These are phyloP conservation scores for Grigorovia humatica DNA, from an alignment of 805 yeast species.

Conservation along the genomic window DNA sequence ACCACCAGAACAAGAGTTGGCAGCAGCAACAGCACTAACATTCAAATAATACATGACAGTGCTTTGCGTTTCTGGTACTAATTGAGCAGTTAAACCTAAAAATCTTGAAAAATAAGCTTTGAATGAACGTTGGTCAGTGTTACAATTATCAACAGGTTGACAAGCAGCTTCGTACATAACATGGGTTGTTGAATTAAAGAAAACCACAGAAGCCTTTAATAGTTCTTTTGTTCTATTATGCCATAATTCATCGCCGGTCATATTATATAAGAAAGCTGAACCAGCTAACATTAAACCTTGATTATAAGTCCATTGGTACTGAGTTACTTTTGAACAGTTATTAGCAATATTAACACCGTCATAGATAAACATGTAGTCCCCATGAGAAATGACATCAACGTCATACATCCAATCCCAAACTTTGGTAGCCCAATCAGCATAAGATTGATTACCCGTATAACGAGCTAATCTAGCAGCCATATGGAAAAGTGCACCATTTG, in stretches of 20 bases:
- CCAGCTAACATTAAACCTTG: constrained; percentile 74
- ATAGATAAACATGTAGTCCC: constrained; percentile 35
- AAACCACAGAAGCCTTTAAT: constrained; percentile 43
- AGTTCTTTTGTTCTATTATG: constrained; percentile 45
- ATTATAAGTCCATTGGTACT: constrained; percentile 77
- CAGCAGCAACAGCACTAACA: constrained; percentile 61
- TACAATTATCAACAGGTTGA: constrained; percentile 53
- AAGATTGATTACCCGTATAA: constrained; percentile 64
- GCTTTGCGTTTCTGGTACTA: constrained; percentile 46
- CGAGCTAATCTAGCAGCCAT: constrained; percentile 80
- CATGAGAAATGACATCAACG: constrained; percentile 35
- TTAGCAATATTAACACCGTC: constrained; percentile 55
- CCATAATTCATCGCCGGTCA: constrained; percentile 62
- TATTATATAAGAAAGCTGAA: constrained; percentile 68
- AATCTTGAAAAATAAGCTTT: constrained; percentile 73
- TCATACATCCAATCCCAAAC: constrained; percentile 75
- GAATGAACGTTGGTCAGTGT: constrained; percentile 86
- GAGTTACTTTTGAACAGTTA: constrained; percentile 53
- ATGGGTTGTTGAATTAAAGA: constrained; percentile 37
- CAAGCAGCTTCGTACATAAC: constrained; percentile 80
- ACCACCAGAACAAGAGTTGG: constrained; percentile 80
- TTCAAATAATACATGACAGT: constrained; percentile 29
- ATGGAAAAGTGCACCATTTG: constrained; percentile 86
- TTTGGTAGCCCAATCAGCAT: constrained; percentile 61
- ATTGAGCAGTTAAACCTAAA: constrained; percentile 60